Conservation (phyloP, 352 stramenopile genomes). For the Phytophthora uliginosa region DNA sequence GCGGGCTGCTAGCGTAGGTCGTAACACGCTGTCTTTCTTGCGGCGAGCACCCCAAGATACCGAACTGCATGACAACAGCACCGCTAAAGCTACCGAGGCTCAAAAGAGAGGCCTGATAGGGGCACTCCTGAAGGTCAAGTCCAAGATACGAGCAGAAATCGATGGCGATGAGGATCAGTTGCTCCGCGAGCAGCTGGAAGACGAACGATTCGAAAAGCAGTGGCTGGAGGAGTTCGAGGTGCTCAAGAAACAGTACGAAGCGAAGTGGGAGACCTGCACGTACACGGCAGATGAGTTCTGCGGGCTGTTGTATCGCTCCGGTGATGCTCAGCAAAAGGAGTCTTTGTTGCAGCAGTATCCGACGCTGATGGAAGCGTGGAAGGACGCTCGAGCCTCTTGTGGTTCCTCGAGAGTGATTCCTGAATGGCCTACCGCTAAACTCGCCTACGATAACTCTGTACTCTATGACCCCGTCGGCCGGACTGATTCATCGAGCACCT, state of each 20-base stretch:
- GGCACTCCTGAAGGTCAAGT: slow-evolving; percentile 65
- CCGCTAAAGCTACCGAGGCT: slow-evolving; percentile 3
- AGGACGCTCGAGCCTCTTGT: slow-evolving; percentile 30
- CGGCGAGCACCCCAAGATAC: neutral
- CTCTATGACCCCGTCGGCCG: slow-evolving; percentile 18
- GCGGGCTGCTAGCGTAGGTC: slow-evolving; percentile 32
- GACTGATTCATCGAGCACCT: neutral
- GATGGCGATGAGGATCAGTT: slow-evolving; percentile 49
- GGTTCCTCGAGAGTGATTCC: slow-evolving; percentile 37
- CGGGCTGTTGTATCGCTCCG: slow-evolving; percentile 63
- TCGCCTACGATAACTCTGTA: slow-evolving; percentile 26
- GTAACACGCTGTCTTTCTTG: slow-evolving; percentile 48
- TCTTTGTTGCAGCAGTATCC: slow-evolving; percentile 61
- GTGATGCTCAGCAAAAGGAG: slow-evolving; percentile 55
- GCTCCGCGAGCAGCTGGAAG: slow-evolving; percentile 48
- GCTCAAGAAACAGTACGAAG: slow-evolving; percentile 52
- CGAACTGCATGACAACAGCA: too few relatives aligned
- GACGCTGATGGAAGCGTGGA: slow-evolving; percentile 70
- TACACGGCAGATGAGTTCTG: slow-evolving; percentile 79
- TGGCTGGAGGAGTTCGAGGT: slow-evolving; percentile 72
- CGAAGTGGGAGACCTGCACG: slow-evolving; percentile 75
- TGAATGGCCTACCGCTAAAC: slow-evolving; percentile 49
- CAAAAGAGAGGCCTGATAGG: slow-evolving; percentile 58
- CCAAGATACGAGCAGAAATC: slow-evolving; percentile 66
- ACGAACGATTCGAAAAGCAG: slow-evolving; percentile 60